Base-by-base conservation (phyloP, 768 basidiomycete species). In the Hydnomerulius pinastri region DNA sequence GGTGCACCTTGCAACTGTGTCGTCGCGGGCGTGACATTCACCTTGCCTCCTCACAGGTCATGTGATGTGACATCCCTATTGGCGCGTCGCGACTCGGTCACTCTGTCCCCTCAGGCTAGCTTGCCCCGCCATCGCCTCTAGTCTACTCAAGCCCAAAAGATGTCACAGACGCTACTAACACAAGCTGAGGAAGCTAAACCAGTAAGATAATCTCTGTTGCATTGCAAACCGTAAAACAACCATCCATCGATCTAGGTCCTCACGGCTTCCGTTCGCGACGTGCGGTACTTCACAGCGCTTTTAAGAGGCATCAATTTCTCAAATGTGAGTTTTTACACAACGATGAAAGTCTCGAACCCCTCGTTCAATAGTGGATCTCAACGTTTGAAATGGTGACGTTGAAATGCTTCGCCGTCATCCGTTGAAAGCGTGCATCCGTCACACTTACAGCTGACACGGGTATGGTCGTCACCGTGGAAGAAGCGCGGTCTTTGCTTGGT, bases 401-500 rank as follows among this genome's bases (percentile, higher is more conserved):
- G n/a, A n/a, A n/a, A n/a, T n/a, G n/a, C n/a, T n/a, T 42, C 21
- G 18, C 49, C 39, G 51, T 57, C 20, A 27, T 43, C 37, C 30
- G 42, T 54, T 38, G 46, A n/a, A 58, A 91, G 89, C 78, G 85
- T 55, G 94, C 90, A 13, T 87, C 82, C 1, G 73, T 97, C 37
- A 83, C 78, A 11, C 77, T 93, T n/a, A 78, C 81, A 20, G 72
- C 78, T 15, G 64, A 58, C 35, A 73, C 75, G 33, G 94, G 92
- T 1, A 71, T 97, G 55, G 80, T 81, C 11, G 78, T 97, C 24
- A 81, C 82, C 17, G 92, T 92, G 9, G 92, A 98, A 70, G 93
- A 97, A 66, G 83, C 89, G 1, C 78, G 87, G 29, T 85, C 87
- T 1, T 73, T 96, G 6, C 74, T 88, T 24, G 94, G 94, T 91